A percentile compares a stretch with the other conserved stretches of the same genome.
phyloP scores from a whole-genome alignment of 768 basidiomycete species.

The Termitomyces sp. region DNA sequence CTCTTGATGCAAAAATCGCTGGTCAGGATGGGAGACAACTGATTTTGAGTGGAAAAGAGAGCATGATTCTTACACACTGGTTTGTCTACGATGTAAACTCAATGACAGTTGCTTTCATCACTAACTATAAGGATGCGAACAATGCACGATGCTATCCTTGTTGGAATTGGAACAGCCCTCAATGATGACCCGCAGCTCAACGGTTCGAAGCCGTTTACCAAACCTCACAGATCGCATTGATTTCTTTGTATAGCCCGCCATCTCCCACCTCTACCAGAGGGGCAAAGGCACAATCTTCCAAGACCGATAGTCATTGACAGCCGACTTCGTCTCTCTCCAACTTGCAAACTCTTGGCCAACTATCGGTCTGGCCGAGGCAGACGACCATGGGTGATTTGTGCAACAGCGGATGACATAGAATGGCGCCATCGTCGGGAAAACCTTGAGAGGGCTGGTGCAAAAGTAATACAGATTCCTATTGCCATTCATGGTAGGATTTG shows the following conservation, averaged over 20 bases:
- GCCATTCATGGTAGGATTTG: conserved; percentile 26
- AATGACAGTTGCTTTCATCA: background rate
- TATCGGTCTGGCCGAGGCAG: conserved; percentile 50
- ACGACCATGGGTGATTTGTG: conserved; percentile 70
- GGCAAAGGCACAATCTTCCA: conserved; percentile 46
- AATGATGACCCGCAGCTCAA: conserved; percentile 96
- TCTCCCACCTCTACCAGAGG: conserved; percentile 37
- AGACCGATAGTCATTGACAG: conserved; percentile 83
- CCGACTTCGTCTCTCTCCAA: conserved; percentile 54
- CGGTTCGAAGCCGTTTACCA: conserved; percentile 38
- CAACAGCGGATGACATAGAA: conserved; percentile 17
- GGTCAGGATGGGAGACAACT: conserved; percentile 70
- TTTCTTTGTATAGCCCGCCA: conserved; percentile 39
- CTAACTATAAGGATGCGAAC: conserved; percentile 66
- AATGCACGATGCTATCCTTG: conserved; percentile 88
- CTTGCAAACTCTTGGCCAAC: conserved; percentile 69
- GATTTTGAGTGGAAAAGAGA: conserved; percentile 77
- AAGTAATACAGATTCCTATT: conserved; percentile 45
- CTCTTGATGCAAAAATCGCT: conserved; percentile 84
- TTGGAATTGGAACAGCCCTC: conserved; percentile 85
- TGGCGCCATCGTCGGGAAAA: conserved; percentile 29
- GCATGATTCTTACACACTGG: conserved; percentile 95
- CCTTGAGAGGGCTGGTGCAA: conserved; percentile 64
- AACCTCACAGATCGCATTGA: background rate
- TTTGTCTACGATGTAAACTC: conserved; percentile 25